A percentile compares a stretch with the other conserved stretches of the same genome.
phyloP scores from a whole-genome alignment of 768 basidiomycete genomes.

The Russula earlei region DNA sequence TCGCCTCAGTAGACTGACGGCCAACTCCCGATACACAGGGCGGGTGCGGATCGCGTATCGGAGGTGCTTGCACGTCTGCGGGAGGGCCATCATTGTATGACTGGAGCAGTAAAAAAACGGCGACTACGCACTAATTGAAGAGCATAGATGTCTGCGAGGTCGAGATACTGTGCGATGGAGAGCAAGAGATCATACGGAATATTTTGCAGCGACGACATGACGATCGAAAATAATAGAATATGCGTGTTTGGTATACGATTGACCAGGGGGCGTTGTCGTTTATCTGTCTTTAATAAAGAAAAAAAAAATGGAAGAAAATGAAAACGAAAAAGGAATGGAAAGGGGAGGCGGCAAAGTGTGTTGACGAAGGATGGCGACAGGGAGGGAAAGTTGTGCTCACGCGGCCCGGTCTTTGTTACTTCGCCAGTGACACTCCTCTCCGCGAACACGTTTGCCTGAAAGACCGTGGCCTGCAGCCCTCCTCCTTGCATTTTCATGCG shows the following conservation, averaged over 20 bases:
- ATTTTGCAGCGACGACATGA: conserved; percentile 27
- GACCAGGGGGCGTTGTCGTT: not conserved
- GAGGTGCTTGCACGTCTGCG: conserved; percentile 53
- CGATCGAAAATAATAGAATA: not conserved
- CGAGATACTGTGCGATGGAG: conserved; percentile 54
- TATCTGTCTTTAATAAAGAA: not conserved
- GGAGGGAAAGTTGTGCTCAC: not conserved
- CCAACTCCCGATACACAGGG: conserved; percentile 58
- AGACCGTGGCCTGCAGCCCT: no score
- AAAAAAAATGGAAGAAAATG: not conserved
- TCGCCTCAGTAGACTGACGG: conserved; percentile 49
- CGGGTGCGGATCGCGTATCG: conserved; percentile 54
- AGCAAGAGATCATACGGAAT: conserved; percentile 66
- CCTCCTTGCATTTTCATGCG: no score
- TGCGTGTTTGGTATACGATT: not conserved
- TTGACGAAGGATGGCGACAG: not conserved
- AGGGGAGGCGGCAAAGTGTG: not conserved
- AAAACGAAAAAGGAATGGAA: not conserved
- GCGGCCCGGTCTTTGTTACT: not conserved
- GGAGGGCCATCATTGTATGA: not conserved
- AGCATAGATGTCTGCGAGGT: conserved; percentile 49
- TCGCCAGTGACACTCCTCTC: no score
- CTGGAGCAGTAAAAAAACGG: not conserved
- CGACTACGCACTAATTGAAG: conserved; percentile 49
- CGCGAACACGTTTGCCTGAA: no score